Base-by-base conservation (phyloP, 257 asterid species). In the Thymus mandschuricus region DNA sequence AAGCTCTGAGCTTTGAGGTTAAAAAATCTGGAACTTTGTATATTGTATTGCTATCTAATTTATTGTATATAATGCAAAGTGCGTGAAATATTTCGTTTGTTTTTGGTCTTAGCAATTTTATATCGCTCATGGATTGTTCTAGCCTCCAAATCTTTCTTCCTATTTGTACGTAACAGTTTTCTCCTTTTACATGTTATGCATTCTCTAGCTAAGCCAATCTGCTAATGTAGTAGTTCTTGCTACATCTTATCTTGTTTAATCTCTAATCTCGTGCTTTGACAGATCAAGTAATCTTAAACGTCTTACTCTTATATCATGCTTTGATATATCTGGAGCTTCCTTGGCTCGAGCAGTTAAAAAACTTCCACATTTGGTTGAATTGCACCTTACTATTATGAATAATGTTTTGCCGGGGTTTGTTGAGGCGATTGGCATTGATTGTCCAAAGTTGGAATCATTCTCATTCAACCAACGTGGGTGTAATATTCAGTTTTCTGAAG, bases 311-410 rank as follows among this genome's bases (percentile, higher is more conserved):
- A 68, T 55, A 52, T 41, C 35, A 34, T 75, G 81, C 73, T 3
- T n/a, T 57, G 10, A 15, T 1, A 62, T 86, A 33, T 56, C 74
- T 12, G 74, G 44, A 0, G 21, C 21, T 6, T 73, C 75, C 28
- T 62, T 85, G 65, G 46, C 38, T 51, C 66, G 33, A 76, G 85
- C 88, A 8, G 73, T 73, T 8, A 65, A 59, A 76, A 79, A 34
- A 44, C 71, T 82, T 46, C 83, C 88, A 8, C 40, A 72, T 52
- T 57, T 88, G 72, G 91, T 84, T 71, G 89, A 86, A 80, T 58
- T 88, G 80, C 89, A 86, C 70, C 76, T 88, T 41, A 30, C 55
- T 49, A 28, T 63, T 34, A 57, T 40, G 60, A 9, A 60, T 11
- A 2, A 0, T 3, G 29, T 46, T 60, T 0, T 3, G 5, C 15